A percentile compares a stretch with the other conserved stretches of the same genome.
These are phyloP conservation scores for Boletus smithii DNA, from an alignment of 1,284 basidiomycete genomes.

Conservation along the genomic window DNA sequence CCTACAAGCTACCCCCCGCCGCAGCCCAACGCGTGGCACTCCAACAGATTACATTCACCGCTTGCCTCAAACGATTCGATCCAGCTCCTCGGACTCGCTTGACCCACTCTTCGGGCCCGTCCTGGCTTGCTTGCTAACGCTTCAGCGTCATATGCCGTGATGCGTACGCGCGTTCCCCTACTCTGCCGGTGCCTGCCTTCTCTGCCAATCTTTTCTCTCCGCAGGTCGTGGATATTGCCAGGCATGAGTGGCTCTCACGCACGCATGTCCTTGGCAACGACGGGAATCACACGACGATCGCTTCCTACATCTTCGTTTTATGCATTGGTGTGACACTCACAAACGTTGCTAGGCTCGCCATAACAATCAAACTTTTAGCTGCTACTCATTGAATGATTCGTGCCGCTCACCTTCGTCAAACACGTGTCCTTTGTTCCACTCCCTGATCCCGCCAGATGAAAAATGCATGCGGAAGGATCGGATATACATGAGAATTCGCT, in stretches of 20 bases:
- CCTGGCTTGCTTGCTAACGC: no score
- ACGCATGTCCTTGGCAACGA: slow-evolving; percentile 17
- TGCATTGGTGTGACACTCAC: no score
- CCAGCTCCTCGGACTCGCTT: background rate
- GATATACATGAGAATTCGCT: no score
- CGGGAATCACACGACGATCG: slow-evolving; percentile 16
- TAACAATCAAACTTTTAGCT: background rate
- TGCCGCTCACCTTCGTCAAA: no score
- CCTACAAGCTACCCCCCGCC: background rate
- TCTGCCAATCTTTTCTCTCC: background rate
- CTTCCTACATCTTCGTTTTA: slow-evolving; percentile 4
- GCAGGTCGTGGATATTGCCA: no score
- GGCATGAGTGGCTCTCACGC: slow-evolving; percentile 7
- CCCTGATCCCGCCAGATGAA: no score
- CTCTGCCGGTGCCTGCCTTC: slow-evolving; percentile 20
- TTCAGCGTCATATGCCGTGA: slow-evolving; percentile 9
- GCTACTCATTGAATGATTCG: no score
- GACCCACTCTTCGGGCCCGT: background rate
- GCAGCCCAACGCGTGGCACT: background rate
- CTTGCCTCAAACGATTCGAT: no score
- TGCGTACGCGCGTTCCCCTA: slow-evolving; percentile 1
- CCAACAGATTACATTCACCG: no score
- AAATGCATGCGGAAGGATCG: no score
- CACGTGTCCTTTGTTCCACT: no score
- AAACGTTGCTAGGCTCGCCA: no score